Evolutionary conservation across 495 filamentous ascomycete species (phyloP).

Genomic region (Penicillium angulare): DNA sequence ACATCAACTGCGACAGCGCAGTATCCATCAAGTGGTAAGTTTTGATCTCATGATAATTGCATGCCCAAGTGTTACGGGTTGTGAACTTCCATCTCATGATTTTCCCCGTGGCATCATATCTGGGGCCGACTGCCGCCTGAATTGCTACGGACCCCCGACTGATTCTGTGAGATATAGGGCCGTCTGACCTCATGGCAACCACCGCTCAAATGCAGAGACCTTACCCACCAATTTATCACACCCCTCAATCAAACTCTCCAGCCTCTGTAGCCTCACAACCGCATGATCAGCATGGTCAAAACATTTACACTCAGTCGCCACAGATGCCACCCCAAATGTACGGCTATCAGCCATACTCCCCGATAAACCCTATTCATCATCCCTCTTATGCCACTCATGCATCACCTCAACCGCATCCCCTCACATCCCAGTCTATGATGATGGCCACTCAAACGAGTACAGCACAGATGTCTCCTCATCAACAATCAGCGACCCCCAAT

Average conservation of each 20-base stretch:
- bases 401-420: conserved; percentile 61
- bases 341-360: conserved; percentile 70
- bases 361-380: conserved; percentile 65
- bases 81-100: background rate
- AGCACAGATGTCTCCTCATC: conserved; percentile 54
- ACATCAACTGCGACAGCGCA: conserved; percentile 64
- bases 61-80: too few species aligned
- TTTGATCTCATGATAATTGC: background rate
- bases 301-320: conserved; percentile 77
- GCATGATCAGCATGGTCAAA: conserved; percentile 81
- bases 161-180: conserved; percentile 51
- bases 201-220: conserved; percentile 75
- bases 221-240: conserved; percentile 94
- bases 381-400: conserved; percentile 76
- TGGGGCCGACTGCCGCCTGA: background rate
- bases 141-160: conserved; percentile 6
- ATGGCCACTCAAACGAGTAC: conserved; percentile 67
- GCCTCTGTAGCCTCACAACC: conserved; percentile 91
- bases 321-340: conserved; percentile 77
- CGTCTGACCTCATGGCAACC: conserved; percentile 90
- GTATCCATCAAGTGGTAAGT: conserved; percentile 80
- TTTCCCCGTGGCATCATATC: background rate
- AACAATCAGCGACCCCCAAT: conserved; percentile 43
- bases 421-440: conserved; percentile 61
- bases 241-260: conserved; percentile 92